Conservation (phyloP, 257 asterid species). For the Mentha longifolia region DNA sequence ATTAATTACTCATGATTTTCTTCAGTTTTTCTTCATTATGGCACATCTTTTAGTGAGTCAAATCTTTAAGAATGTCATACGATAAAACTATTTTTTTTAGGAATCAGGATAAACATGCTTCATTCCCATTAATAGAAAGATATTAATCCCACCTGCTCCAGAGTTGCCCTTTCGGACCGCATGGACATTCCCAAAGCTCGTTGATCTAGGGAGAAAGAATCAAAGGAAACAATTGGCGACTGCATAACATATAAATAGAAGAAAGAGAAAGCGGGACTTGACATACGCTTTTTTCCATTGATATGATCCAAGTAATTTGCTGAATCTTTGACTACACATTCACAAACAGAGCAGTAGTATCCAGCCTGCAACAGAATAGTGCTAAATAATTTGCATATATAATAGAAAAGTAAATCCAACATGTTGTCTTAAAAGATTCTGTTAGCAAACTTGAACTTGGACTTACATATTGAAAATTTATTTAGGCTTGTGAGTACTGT, state of each 20-base stretch:
- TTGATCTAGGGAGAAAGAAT: slow-evolving; percentile 64
- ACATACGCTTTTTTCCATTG: slow-evolving; percentile 98
- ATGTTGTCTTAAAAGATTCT: slow-evolving; percentile 16
- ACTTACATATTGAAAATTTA: slow-evolving; percentile 7
- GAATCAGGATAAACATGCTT: neutral
- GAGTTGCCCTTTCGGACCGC: slow-evolving; percentile 94
- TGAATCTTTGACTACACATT: slow-evolving; percentile 98
- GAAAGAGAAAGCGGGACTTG: slow-evolving; percentile 13
- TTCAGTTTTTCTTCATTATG: neutral
- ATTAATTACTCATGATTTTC: neutral
- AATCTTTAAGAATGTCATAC: too few species aligned
- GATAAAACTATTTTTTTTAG: too few species aligned
- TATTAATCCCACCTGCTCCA: slow-evolving; percentile 75
- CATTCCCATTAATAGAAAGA: slow-evolving; percentile 14
- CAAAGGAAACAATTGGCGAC: slow-evolving; percentile 10
- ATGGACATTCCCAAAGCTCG: slow-evolving; percentile 99
- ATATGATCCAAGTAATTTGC: slow-evolving; percentile 99
- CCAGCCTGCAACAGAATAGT: slow-evolving; percentile 83
- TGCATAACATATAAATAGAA: slow-evolving; percentile 16
- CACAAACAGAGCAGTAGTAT: slow-evolving; percentile 95
- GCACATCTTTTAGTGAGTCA: slow-evolving; percentile 8
- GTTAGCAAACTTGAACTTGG: slow-evolving; percentile 14
- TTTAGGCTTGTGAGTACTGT: neutral
- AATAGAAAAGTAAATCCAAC: slow-evolving; percentile 22
- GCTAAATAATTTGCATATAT: slow-evolving; percentile 20